phyloP scores from a whole-genome alignment of 75 land plant genomes.

The Chamaecyparis obtusa region DNA sequence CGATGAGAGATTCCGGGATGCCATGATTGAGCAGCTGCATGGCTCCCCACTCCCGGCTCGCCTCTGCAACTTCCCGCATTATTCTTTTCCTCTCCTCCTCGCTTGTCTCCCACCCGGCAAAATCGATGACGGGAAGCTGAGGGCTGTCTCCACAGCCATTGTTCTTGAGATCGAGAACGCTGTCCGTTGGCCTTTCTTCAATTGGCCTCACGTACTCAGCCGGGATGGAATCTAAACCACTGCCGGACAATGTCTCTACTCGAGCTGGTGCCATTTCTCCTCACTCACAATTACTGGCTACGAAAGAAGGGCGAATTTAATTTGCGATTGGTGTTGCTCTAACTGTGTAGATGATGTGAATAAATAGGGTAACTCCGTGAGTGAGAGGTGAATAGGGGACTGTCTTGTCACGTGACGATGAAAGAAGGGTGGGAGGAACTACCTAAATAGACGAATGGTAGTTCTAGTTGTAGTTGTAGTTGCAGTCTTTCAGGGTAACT shows the following conservation, averaged over 20 bases:
- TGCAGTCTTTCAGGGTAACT: too few relatives aligned
- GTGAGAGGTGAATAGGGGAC: too few relatives aligned
- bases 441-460: too few relatives aligned
- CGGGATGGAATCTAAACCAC: neutral
- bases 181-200: neutral
- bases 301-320: too few relatives aligned
- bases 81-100: neutral
- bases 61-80: conserved; percentile 1
- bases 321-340: too few relatives aligned
- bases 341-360: too few relatives aligned
- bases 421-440: too few relatives aligned
- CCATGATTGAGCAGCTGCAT: conserved; percentile 12
- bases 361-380: too few relatives aligned
- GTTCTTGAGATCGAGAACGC: neutral
- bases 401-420: too few relatives aligned
- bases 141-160: neutral
- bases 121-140: conserved; percentile 2
- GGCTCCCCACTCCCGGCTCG: conserved; percentile 21
- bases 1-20: neutral
- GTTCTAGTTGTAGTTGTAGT: too few relatives aligned
- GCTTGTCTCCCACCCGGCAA: neutral
- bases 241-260: neutral
- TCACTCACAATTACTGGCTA: neutral
- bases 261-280: neutral
- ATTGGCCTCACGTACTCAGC: neutral